A percentile compares a stretch with the other conserved stretches of the same genome.
These are phyloP conservation scores for Curvularia lunata DNA, from an alignment of 2,329 filamentous ascomycete species.

Conservation along the genomic window DNA sequence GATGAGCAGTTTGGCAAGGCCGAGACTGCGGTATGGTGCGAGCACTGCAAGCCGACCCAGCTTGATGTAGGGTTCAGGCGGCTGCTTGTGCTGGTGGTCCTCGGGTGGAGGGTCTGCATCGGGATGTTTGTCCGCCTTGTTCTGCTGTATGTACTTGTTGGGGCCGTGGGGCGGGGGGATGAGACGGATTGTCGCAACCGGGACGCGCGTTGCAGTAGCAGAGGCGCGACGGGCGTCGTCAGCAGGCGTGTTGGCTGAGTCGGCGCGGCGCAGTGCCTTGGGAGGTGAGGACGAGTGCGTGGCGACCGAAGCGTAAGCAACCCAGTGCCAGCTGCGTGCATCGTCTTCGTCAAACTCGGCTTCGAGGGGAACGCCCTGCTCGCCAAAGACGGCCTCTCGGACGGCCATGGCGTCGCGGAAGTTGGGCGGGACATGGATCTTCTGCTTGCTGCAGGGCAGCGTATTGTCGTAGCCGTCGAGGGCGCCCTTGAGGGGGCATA, in stretches of 20 bases:
- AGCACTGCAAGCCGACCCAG: slow-evolving; percentile 78
- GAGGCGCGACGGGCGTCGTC: slow-evolving; percentile 46
- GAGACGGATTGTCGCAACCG: slow-evolving; percentile 78
- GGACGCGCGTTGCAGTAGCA: slow-evolving; percentile 53
- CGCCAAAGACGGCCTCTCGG: slow-evolving; percentile 63
- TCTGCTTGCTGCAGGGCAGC: slow-evolving; percentile 43
- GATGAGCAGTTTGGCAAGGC: slow-evolving; percentile 71
- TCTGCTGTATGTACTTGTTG: slow-evolving; percentile 59
- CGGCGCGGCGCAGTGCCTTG: slow-evolving; percentile 50
- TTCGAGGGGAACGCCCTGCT: slow-evolving; percentile 64
- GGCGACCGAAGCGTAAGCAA: slow-evolving; percentile 73
- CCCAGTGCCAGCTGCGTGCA: slow-evolving; percentile 80
- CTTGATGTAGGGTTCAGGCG: slow-evolving; percentile 78
- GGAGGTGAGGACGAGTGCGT: slow-evolving; percentile 49
- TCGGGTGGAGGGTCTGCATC: slow-evolving; percentile 36
- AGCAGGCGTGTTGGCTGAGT: slow-evolving; percentile 50
- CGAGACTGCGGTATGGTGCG: slow-evolving; percentile 67
- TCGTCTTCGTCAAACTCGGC: slow-evolving; percentile 86
- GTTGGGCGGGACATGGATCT: slow-evolving; percentile 48
- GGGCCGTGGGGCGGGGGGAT: slow-evolving; percentile 79
- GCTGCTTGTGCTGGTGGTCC: slow-evolving; percentile 57
- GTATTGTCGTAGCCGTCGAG: slow-evolving; percentile 49
- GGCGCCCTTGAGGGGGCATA: slow-evolving; percentile 44
- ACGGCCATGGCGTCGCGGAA: slow-evolving; percentile 64
- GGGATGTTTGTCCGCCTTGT: slow-evolving; percentile 35